Conservation (phyloP, 495 filamentous ascomycete species). For the Penicillium nucicola region DNA sequence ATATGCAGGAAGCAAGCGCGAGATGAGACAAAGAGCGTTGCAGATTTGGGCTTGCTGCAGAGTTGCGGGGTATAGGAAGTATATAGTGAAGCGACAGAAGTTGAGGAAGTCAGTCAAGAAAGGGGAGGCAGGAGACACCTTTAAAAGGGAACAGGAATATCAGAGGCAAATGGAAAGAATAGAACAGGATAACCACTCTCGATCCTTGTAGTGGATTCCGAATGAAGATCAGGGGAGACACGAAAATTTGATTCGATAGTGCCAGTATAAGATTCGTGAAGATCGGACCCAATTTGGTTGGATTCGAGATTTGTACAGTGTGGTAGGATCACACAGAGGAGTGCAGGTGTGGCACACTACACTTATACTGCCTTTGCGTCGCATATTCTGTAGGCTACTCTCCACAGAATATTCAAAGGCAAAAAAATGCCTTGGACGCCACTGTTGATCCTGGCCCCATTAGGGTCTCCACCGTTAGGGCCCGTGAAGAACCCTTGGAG, state of each 20-base stretch:
- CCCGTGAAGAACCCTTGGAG: background rate
- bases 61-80: slow-evolving; percentile 2
- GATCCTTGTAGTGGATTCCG: slow-evolving; percentile 6
- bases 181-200: background rate
- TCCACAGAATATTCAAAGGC: too few relatives aligned
- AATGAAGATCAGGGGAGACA: slow-evolving; percentile 3
- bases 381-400: too few relatives aligned
- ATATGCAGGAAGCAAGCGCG: background rate
- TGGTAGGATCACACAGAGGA: too few relatives aligned
- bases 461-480: background rate
- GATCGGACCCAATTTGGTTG: background rate
- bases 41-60: slow-evolving; percentile 14
- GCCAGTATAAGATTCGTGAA: background rate
- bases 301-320: too few relatives aligned
- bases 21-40: slow-evolving; percentile 12
- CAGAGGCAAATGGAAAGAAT: too few relatives aligned
- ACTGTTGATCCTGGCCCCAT: too few relatives aligned
- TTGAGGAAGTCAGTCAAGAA: background rate
- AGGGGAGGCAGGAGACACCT: background rate
- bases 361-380: too few relatives aligned
- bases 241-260: background rate
- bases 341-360: too few relatives aligned
- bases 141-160: background rate
- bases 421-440: too few relatives aligned
- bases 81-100: slow-evolving; percentile 2